These are phyloP conservation scores for Limnanthes douglasii DNA, from an alignment of 345 rosid species.

Conservation along the genomic window DNA sequence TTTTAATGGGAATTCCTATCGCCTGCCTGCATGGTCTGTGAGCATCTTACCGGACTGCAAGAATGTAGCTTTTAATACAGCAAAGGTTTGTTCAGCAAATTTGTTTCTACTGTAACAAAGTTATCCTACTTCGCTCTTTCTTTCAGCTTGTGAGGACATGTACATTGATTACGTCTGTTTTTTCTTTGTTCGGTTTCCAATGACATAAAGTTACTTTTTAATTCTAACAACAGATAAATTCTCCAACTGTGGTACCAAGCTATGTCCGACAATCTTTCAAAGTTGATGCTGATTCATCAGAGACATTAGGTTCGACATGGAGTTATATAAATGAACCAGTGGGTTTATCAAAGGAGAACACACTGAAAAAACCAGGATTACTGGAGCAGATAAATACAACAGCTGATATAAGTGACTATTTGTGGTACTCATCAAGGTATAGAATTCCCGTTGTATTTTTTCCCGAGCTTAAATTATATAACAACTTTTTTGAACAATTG, in stretches of 20 bases:
- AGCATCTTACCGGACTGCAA: conserved; percentile 97
- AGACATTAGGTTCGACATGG: conserved; percentile 41
- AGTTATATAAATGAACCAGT: conserved; percentile 71
- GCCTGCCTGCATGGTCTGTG: conserved; percentile 90
- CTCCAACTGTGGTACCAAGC: conserved; percentile 38
- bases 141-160: no score
- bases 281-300: conserved; percentile 25
- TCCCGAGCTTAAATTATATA: neutral
- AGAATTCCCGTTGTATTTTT: neutral
- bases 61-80: conserved; percentile 72
- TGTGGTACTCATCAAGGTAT: conserved; percentile 91
- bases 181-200: neutral
- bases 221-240: conserved; percentile 44
- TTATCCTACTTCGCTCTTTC: no score
- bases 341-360: conserved; percentile 56
- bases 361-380: conserved; percentile 51
- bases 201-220: conserved; percentile 1
- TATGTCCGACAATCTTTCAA: conserved; percentile 28
- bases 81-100: conserved; percentile 44
- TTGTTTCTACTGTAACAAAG: neutral
- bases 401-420: conserved; percentile 72
- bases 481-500: neutral
- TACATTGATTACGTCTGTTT: no score
- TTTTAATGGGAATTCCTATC: conserved; percentile 59
- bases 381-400: conserved; percentile 83